Base-by-base conservation (phyloP, 225 moss, liverwort and hornwort species). In the Asterella californica region DNA sequence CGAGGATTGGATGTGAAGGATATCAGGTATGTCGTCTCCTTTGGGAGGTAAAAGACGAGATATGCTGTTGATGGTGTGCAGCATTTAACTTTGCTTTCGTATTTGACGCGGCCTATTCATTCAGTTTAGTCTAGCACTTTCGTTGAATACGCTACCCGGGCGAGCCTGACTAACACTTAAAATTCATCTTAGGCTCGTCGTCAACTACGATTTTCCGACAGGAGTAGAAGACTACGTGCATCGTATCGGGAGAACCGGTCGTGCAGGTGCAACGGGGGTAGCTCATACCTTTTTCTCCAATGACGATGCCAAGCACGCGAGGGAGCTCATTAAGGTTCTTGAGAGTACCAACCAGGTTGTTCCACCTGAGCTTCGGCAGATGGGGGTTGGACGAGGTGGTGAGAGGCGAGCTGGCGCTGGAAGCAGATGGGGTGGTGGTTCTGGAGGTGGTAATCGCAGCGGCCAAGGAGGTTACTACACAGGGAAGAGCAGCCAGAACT, bases 211-310 rank as follows among this genome's bases (percentile, higher is more conserved):
- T 59, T 87, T 87, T 32, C 87, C 84, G 7, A 87, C 78, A 36
- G 68, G 84, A n/a, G 82, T 84, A 4, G 87, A 87, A n/a, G 87
- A 87, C 71, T 87, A 87, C 50, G 87, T 87, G 14, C 87, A 87
- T 80, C 84, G 87, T 27, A 87, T 87, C 9, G 87, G 87, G 30
- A 71, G 87, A 59, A 87, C 87, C 12, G 84, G 87, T 61, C 80
- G 87, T 54, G 87, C 82, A 6, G 84, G 87, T 65, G 87, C 87
- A 6, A 87, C 84, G 17, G 87, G 87, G 27, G 64, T 87, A 0
- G 82, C 87, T 6, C 82, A 87, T 30, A 87, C 82, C 10, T 87
- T 87, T 66, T 87, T 87, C 34, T 80, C 80, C 2, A 74, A 80
- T 21, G 84, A 87, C 24, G 87, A 87, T 36, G 42, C 82, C 0